Percentiles rank a stretch among this genome's conserved stretches.
phyloP scores from a whole-genome alignment of 2,329 filamentous ascomycete species.

The Ascochyta clinopodiicola region DNA sequence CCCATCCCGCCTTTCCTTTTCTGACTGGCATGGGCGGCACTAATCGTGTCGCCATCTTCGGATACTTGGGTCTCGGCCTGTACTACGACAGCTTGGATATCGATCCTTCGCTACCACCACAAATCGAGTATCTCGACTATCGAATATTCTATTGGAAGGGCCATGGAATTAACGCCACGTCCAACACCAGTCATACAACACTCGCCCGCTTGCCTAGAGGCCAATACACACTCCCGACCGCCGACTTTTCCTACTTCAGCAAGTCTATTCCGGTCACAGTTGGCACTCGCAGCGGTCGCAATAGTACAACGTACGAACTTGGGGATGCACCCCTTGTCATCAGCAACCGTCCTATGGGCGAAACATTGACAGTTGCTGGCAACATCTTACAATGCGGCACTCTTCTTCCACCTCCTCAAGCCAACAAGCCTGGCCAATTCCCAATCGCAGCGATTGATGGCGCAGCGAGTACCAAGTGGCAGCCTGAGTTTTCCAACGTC shows the following conservation, averaged over 20 bases:
- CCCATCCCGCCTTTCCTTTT: conserved; percentile 74
- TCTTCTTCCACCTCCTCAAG: conserved; percentile 48
- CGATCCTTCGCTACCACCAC: conserved; percentile 66
- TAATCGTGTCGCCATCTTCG: conserved; percentile 71
- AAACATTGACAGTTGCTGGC: conserved; percentile 60
- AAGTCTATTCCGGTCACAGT: conserved; percentile 65
- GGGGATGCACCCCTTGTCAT: conserved; percentile 60
- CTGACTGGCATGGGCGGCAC: conserved; percentile 74
- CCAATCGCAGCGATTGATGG: conserved; percentile 72
- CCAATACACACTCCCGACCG: conserved; percentile 56
- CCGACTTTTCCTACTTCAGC: conserved; percentile 62
- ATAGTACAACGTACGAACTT: conserved; percentile 52
- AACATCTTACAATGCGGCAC: conserved; percentile 72
- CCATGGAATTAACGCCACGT: conserved; percentile 65
- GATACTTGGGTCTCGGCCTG: conserved; percentile 69
- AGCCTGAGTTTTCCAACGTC: conserved; percentile 60
- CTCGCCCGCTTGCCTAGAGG: conserved; percentile 58
- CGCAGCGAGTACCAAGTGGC: conserved; percentile 70
- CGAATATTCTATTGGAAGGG: conserved; percentile 72
- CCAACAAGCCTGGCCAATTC: conserved; percentile 69
- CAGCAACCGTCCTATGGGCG: conserved; percentile 64
- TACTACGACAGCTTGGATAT: conserved; percentile 66
- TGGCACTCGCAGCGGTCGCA: conserved; percentile 49
- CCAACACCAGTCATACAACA: conserved; percentile 65
- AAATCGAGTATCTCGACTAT: conserved; percentile 66